Evolutionary conservation across 2,329 filamentous ascomycete genomes (phyloP), one percentile per base, ranked within the genome.

Genomic region (Cladosporium sp.): DNA sequence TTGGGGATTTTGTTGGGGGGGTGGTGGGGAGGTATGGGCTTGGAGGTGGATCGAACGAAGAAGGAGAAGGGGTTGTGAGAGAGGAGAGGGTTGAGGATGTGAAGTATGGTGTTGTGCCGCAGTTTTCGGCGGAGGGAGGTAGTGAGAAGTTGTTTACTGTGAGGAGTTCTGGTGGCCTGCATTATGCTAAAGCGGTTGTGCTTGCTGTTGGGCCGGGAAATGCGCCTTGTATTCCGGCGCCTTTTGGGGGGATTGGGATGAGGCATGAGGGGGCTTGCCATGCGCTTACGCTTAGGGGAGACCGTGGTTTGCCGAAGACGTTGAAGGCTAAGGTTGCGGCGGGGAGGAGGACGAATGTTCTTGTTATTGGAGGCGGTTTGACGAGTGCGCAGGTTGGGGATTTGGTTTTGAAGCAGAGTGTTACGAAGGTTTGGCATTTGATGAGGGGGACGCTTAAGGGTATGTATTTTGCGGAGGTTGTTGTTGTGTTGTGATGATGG

Each of bases 351-450:
- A 91, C 89, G 0, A 88, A 88, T 67, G 76, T 93, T 8, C 81
- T 93, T 8, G 83, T 94, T 10, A 82, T 94, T 5, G 90, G 90
- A 1, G 91, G 91, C 1, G 91, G 91, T 0, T 78, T 94, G 4
- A 93, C 91, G 0, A 91, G 89, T 25, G 89, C 90, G 0, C 91
- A 94, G 74, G 81, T 93, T 21, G 83, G 87, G 0, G 89, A 92
- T 72, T 81, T 90, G 56, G 86, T 86, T 0, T 78, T 93, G 65
- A 83, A 85, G 10, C 82, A 82, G 26, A 89, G 90, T 0, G 87
- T 91, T 0, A 83, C 80, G 0, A 89, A 87, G 67, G 88, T 93
- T 0, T 91, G 85, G 81, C 85, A 91, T 60, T 73, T 94, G 28
- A 88, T 93, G 84, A 84, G 91, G 34, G 81, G 83, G 59, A 79